Evolutionary conservation across 108 stramenopile genomes (phyloP).

Genomic region (Schizochytrium sp.): DNA sequence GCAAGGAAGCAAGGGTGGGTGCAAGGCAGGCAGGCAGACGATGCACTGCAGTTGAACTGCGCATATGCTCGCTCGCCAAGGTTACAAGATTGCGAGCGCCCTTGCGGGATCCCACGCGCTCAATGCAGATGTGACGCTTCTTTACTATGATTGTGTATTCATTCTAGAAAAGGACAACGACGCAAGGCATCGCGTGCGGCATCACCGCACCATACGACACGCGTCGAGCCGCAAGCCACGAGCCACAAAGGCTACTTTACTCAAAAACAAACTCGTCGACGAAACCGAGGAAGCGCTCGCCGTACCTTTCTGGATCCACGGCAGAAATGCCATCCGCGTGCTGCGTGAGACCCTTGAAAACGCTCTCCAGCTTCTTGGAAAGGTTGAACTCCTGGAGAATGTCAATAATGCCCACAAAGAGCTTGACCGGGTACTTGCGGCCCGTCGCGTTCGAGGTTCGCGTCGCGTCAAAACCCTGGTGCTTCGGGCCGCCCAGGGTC

Average conservation of each 20-base stretch:
- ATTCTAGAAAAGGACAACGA: no score
- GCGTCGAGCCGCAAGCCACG: no score
- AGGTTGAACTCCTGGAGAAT: conserved; percentile 10
- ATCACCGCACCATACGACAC: no score
- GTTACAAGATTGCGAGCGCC: no score
- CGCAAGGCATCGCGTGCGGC: no score
- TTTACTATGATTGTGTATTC: no score
- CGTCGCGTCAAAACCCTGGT: neutral
- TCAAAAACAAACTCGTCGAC: conserved; percentile 13
- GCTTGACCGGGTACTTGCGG: neutral
- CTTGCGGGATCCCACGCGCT: no score
- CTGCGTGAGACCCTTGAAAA: neutral
- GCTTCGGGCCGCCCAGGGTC: neutral
- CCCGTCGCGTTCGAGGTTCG: neutral
- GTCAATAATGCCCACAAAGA: neutral
- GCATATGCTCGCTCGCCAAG: no score
- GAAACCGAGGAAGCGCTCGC: neutral
- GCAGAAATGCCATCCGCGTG: conserved; percentile 12
- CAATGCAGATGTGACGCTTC: no score
- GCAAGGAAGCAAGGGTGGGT: no score
- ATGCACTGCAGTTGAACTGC: no score
- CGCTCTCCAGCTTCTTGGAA: conserved; percentile 14
- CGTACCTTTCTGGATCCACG: conserved; percentile 3
- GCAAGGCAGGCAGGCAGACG: no score
- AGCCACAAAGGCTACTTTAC: neutral